phyloP scores from a whole-genome alignment of 441 rosid species.

The Pelargonium fulgidum region DNA sequence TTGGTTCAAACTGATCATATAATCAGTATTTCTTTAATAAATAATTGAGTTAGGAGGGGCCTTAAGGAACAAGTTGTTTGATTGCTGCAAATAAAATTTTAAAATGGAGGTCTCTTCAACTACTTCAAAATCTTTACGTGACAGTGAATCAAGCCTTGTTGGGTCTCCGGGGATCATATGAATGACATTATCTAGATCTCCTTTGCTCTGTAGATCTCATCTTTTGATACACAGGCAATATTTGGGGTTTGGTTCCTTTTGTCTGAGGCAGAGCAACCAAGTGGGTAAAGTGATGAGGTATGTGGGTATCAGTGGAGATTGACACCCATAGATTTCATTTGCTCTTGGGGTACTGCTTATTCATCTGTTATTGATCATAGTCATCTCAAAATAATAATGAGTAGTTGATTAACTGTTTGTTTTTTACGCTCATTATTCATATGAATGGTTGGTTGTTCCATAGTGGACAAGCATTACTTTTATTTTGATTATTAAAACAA shows the following conservation, averaged over 20 bases:
- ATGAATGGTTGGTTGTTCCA: constrained; percentile 15
- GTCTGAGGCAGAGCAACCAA: neutral
- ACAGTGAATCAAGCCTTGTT: neutral
- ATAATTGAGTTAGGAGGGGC: too few relatives aligned
- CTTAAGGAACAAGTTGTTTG: too few relatives aligned
- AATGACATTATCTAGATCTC: neutral
- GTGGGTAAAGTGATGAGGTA: neutral
- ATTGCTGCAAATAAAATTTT: too few relatives aligned
- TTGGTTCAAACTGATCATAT: too few relatives aligned
- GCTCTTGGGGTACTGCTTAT: neutral
- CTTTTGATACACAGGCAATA: neutral
- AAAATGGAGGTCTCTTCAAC: neutral
- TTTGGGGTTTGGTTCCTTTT: constrained; percentile 2
- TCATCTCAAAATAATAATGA: neutral
- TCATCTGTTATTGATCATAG: neutral
- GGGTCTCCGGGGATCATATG: neutral
- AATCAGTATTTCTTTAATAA: too few relatives aligned
- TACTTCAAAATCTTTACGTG: neutral
- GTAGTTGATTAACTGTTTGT: neutral
- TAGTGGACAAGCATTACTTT: neutral
- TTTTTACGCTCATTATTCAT: neutral
- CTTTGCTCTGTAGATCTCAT: neutral
- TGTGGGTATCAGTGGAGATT: neutral
- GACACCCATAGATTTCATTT: neutral
- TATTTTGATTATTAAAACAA: too few relatives aligned